Evolutionary conservation across 495 filamentous ascomycete genomes (phyloP), one percentile per base, ranked within the genome.

Genomic region (Daldinia childiae): DNA sequence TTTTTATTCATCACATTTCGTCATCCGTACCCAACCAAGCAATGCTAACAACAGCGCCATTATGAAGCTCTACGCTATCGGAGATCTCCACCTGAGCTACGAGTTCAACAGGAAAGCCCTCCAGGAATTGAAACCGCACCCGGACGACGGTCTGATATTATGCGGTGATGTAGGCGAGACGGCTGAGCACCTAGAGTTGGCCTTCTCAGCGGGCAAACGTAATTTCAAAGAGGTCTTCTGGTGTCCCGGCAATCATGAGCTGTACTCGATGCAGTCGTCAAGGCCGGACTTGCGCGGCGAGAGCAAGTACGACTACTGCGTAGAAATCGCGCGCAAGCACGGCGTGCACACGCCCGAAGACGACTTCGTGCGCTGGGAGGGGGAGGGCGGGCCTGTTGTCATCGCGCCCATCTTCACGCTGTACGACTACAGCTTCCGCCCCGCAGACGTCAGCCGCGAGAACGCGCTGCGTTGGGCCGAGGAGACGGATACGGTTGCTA

Each of bases 191-290:
- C 71, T 79, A 5, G 66, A 69, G 24, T 66, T 74, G 14, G 76
- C 73, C 17, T 79, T 79, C 64, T 19, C 41, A 1, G 56, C 55
- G 6, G 77, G 68, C 29, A 79, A 63, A 38, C 66, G 70, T 36
- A 68, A 66, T 12, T 79, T 79, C 58, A 54, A 41, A 1, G 58
- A 69, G 9, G 77, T 79, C 8, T 79, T 74, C 39, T 79, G 77
- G 77, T 78, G 76, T 29, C 77, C 77, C 3, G 77, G 77, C 29
- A 79, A 79, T 62, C 77, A 79, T 55, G 77, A 79, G 73, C 74
- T 79, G 54, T 79, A 79, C 73, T 74, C 76, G 9, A 62, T 78
- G 67, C 57, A 36, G 24, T 64, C 72, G 57, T 60, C 73, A 15
- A 61, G 58, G 9, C 73, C 69, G n/a, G 66, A 74, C 56, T 66